Percentiles rank a stretch among this genome's conserved stretches.
Conservation (phyloP, 805 yeast genomes). For the baker's yeast (Saccharomyces cerevisiae) region DNA sequence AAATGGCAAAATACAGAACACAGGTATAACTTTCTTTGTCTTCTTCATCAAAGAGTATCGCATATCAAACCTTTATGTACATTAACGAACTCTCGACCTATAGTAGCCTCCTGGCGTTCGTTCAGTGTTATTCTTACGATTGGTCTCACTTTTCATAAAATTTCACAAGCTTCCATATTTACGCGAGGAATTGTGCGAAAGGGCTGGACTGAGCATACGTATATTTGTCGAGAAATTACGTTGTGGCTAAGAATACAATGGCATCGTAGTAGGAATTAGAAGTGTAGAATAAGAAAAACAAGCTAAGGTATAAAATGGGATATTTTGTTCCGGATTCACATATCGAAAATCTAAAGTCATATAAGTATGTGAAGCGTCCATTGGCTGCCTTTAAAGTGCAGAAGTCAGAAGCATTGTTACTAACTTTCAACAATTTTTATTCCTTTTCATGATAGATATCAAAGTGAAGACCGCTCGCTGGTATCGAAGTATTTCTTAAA, state of each 20-base stretch:
- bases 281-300: neutral
- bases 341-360: conserved; percentile 45
- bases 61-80: neutral
- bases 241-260: neutral
- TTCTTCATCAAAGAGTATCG: neutral
- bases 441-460: conserved; percentile 35
- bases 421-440: neutral
- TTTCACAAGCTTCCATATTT: neutral
- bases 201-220: neutral
- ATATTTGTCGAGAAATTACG: neutral
- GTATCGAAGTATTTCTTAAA: conserved; percentile 67
- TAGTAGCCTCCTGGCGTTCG: neutral
- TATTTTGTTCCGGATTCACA: conserved; percentile 49
- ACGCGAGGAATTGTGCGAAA: neutral
- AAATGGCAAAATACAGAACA: no score
- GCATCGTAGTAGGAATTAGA: neutral
- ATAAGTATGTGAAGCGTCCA: conserved; percentile 31
- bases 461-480: conserved; percentile 74
- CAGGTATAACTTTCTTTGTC: neutral
- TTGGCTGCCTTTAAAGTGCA: neutral
- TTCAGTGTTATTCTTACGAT: neutral
- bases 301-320: conserved; percentile 42
- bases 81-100: neutral
- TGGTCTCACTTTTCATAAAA: neutral
- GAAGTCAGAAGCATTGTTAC: neutral